Evolutionary conservation across 495 filamentous ascomycete species (phyloP), one percentile per base, ranked within the genome.

Genomic region (Lepraria neglecta): DNA sequence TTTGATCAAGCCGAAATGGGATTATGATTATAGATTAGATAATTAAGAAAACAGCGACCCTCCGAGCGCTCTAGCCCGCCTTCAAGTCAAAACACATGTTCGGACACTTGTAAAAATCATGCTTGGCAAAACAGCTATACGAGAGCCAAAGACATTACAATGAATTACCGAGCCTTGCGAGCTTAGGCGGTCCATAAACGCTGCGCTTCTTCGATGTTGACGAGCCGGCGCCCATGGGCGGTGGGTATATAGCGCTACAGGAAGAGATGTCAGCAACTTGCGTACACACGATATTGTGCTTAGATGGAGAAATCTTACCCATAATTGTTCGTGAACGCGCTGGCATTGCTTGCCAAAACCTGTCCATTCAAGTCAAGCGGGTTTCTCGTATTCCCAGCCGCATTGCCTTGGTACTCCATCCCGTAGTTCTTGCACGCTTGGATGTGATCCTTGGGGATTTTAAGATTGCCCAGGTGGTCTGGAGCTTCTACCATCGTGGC

Each of bases 351-450:
- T 21, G 58, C 12, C 35, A 40, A 27, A 4, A 59, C 58, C 3
- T 59, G 58, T 14, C 87, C 87, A 0, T 60, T 74, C n/a, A 92
- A 70, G 65, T 91, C 80, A 1, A 88, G 68, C 24, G 79, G 73
- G 64, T 91, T 71, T 0, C 68, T 71, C 5, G 77, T 79, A 66
- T 89, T 88, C 4, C 76, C 89, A 0, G 87, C 89, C 0, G 89
- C 89, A 65, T 92, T 92, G 4, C 89, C 89, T 4, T 63, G 65
- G 0, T 72, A 80, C 1, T 79, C 76, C 0, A 82, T 71, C 0
- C 72, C 72, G 0, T 65, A 70, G 4, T 72, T 77, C 33, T 71
- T 68, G 69, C 88, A 91, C 4, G 71, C 80, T 6, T 77, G 76
- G n/a, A 78, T 67, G 59, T 91, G 88, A 58, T 87, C 73, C 33